Percentiles rank a stretch among this genome's conserved stretches.
Evolutionary conservation across 1,139 yeast species (phyloP).

Genomic region (Candida dubliniensis): DNA sequence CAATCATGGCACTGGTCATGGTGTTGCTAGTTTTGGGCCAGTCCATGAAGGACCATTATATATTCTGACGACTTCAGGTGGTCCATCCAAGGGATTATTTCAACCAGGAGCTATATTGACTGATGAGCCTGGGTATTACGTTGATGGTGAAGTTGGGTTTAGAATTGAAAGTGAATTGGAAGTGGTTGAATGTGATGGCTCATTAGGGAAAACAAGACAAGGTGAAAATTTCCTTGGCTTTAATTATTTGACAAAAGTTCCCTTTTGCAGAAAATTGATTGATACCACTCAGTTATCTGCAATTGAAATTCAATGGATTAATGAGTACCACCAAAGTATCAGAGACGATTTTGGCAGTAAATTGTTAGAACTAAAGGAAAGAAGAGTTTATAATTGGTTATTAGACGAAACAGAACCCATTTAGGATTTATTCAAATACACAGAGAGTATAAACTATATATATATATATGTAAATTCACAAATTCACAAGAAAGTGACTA

Average conservation of each 20-base stretch:
- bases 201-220: slow-evolving; percentile 34
- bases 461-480: too few relatives aligned
- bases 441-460: slow-evolving; percentile 2
- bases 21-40: slow-evolving; percentile 56
- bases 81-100: slow-evolving; percentile 32
- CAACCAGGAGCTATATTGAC: slow-evolving; percentile 51
- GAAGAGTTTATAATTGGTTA: slow-evolving; percentile 41
- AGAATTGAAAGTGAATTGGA: slow-evolving; percentile 56
- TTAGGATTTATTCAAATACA: slow-evolving; percentile 16
- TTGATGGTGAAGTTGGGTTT: slow-evolving; percentile 52
- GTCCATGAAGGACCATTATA: slow-evolving; percentile 60
- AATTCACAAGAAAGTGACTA: too few relatives aligned
- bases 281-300: slow-evolving; percentile 35
- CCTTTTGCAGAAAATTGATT: slow-evolving; percentile 51
- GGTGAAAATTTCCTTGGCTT: slow-evolving; percentile 44
- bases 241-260: slow-evolving; percentile 53
- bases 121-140: slow-evolving; percentile 59
- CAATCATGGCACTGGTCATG: slow-evolving; percentile 63
- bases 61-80: slow-evolving; percentile 40
- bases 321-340: slow-evolving; percentile 43
- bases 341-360: slow-evolving; percentile 35
- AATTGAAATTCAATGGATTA: slow-evolving; percentile 53
- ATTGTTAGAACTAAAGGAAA: slow-evolving; percentile 39
- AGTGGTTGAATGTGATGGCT: slow-evolving; percentile 34
- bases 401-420: slow-evolving; percentile 37